Base-by-base conservation (phyloP, 257 asterid species). In the Petrea volubilis region DNA sequence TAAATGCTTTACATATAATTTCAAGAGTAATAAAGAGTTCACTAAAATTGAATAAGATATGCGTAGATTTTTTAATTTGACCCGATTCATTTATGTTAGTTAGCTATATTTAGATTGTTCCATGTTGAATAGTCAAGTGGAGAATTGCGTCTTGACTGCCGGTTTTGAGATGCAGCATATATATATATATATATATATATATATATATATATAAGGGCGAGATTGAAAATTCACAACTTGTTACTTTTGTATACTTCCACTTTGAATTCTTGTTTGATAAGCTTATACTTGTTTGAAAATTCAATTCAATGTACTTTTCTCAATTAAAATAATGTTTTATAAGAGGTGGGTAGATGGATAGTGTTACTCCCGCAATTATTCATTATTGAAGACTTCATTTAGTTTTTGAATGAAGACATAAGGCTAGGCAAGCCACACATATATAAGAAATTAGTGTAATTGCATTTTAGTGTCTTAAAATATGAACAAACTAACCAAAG, bases 111-210 rank as follows among this genome's bases (percentile, higher is more conserved):
- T n/a, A 1, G 62, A 66, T 14, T 23, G 33, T 13, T 59, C 49
- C 69, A 2, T 2, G n/a, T 57, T 60, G 43, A 62, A 9, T 5
- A 27, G 1, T 57, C 2, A 28, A 27, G 21, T 57, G 67, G n/a
- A 25, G 29, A 28, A 38, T 18, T 63, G 64, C 5, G 34, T 21
- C 28, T 7, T 64, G 71, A 64, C 62, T 28, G 55, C 70, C 70
- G 79, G 57, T 74, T 67, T 74, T 60, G 70, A 68, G 71, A 23
- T 68, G 71, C 75, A 67, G 74, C 79, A 74, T n/a, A n/a, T n/a
- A n/a, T n/a, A n/a, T n/a, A n/a, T n/a, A n/a, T n/a, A n/a, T n/a
- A n/a, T n/a, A n/a, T n/a, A n/a, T n/a, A n/a, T n/a, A n/a, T n/a
- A n/a, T n/a, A n/a, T n/a, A n/a, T n/a, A n/a, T n/a, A n/a, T n/a